These are phyloP conservation scores for Lyophyllum shimeji DNA, from an alignment of 768 basidiomycete species.

Conservation along the genomic window DNA sequence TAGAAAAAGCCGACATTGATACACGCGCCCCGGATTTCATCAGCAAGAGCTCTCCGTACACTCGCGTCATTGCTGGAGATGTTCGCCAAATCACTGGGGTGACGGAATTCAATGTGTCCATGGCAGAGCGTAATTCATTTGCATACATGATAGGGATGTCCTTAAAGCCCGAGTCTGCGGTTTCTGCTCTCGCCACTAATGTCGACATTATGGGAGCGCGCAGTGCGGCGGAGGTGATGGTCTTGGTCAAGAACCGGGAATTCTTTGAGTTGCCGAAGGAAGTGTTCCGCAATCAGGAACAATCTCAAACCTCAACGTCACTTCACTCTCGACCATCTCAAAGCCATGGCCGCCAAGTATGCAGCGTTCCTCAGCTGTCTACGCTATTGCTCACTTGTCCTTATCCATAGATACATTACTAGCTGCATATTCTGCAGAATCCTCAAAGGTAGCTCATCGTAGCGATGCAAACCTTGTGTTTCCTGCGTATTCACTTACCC, in stretches of 20 bases:
- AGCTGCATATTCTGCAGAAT: conserved; percentile 95
- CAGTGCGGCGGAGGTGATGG: background rate
- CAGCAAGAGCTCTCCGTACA: conserved; percentile 46
- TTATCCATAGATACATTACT: conserved; percentile 46
- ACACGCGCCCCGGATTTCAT: conserved; percentile 69
- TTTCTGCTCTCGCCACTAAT: conserved; percentile 21
- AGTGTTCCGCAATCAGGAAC: background rate
- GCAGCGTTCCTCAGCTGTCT: background rate
- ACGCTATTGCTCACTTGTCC: background rate
- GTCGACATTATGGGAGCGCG: conserved; percentile 17
- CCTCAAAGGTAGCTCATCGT: conserved; percentile 66
- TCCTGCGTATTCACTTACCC: background rate
- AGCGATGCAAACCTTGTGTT: background rate
- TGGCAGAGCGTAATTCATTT: background rate
- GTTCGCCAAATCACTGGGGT: conserved; percentile 42
- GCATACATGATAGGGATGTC: conserved; percentile 40
- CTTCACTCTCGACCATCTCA: background rate
- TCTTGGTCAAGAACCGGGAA: background rate
- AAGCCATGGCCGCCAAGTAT: conserved; percentile 39
- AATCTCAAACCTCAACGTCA: too few relatives aligned
- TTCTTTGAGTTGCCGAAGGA: background rate
- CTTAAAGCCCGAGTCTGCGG: conserved; percentile 26
- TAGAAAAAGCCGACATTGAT: conserved; percentile 87
- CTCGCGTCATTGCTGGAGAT: conserved; percentile 33
- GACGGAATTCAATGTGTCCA: background rate